Conservation (phyloP, 2,329 filamentous ascomycete genomes). For the Diaporthe destruens region DNA sequence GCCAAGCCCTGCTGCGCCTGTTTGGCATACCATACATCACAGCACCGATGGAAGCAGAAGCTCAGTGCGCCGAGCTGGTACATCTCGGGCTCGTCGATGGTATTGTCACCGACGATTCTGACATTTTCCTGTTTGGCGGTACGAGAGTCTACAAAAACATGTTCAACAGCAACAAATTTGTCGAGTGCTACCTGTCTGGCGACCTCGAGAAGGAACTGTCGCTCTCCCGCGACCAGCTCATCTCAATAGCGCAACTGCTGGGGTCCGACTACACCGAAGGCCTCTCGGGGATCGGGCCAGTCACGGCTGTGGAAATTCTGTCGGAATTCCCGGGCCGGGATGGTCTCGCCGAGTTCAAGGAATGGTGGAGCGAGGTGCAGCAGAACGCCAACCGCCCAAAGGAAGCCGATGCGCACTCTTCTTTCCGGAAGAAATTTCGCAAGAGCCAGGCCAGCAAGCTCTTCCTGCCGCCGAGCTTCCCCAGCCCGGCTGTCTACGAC, state of each 20-base stretch:
- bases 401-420: constrained; percentile 68
- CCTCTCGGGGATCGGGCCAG: constrained; percentile 88
- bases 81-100: constrained; percentile 90
- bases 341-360: constrained; percentile 79
- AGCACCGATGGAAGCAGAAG: constrained; percentile 98
- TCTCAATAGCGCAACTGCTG: constrained; percentile 89
- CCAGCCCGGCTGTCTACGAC: constrained; percentile 79
- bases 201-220: constrained; percentile 93
- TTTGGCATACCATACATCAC: constrained; percentile 98
- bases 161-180: constrained; percentile 98
- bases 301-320: constrained; percentile 93
- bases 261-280: constrained; percentile 97
- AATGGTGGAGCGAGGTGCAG: constrained; percentile 91
- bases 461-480: constrained; percentile 86
- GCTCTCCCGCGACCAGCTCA: constrained; percentile 86
- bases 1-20: constrained; percentile 87
- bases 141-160: constrained; percentile 99
- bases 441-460: constrained; percentile 84
- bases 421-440: constrained; percentile 89
- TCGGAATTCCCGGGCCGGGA: constrained; percentile 81
- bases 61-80: constrained; percentile 95
- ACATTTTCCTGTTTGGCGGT: constrained; percentile 96
- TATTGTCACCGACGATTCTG: constrained; percentile 96
- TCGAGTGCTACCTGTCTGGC: constrained; percentile 89
- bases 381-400: constrained; percentile 70